Percentiles rank a stretch among this genome's conserved stretches.
Evolutionary conservation across 768 basidiomycete species (phyloP).

Genomic region (Roridomyces roridus): DNA sequence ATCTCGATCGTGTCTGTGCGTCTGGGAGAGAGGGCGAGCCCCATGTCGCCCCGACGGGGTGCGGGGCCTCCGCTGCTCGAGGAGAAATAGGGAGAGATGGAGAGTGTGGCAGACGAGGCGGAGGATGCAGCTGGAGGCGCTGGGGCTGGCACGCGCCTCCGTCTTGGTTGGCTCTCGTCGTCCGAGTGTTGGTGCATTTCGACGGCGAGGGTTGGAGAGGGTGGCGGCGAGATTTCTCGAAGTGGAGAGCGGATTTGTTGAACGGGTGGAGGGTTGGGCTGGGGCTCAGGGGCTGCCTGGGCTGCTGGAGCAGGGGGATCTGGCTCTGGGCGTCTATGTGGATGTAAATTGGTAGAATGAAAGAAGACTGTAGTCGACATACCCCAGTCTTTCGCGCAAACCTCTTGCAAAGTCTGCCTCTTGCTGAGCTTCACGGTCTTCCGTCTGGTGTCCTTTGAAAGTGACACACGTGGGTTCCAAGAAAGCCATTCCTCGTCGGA

Average conservation of each 20-base stretch:
- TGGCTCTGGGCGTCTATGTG: slow-evolving; percentile 31
- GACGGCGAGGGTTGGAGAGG: slow-evolving; percentile 26
- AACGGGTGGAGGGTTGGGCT: slow-evolving; percentile 21
- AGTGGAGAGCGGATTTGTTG: slow-evolving; percentile 33
- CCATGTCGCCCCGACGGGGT: slow-evolving; percentile 17
- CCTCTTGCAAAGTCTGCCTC: slow-evolving; percentile 64
- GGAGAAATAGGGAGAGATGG: slow-evolving; percentile 18
- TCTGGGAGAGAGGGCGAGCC: slow-evolving; percentile 24
- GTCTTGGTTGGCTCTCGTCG: slow-evolving; percentile 35
- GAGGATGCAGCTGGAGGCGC: slow-evolving; percentile 8
- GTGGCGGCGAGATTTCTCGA: slow-evolving; percentile 32
- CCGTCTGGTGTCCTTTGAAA: slow-evolving; percentile 65
- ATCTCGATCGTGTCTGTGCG: slow-evolving; percentile 27
- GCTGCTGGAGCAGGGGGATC: slow-evolving; percentile 17
- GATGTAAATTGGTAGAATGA: slow-evolving; percentile 17
- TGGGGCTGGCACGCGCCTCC: slow-evolving; percentile 30
- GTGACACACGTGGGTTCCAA: slow-evolving; percentile 74
- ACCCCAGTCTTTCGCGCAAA: slow-evolving; percentile 75
- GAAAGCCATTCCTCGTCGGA: slow-evolving; percentile 75
- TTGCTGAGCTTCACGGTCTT: slow-evolving; percentile 67
- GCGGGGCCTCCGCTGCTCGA: slow-evolving; percentile 13
- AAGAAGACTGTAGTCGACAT: slow-evolving; percentile 27
- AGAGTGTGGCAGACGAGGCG: slow-evolving; percentile 11
- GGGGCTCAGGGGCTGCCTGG: slow-evolving; percentile 11
- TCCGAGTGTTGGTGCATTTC: slow-evolving; percentile 28